Evolutionary conservation across 306 rosid genomes (phyloP).

Genomic region (Rubus idaeus): DNA sequence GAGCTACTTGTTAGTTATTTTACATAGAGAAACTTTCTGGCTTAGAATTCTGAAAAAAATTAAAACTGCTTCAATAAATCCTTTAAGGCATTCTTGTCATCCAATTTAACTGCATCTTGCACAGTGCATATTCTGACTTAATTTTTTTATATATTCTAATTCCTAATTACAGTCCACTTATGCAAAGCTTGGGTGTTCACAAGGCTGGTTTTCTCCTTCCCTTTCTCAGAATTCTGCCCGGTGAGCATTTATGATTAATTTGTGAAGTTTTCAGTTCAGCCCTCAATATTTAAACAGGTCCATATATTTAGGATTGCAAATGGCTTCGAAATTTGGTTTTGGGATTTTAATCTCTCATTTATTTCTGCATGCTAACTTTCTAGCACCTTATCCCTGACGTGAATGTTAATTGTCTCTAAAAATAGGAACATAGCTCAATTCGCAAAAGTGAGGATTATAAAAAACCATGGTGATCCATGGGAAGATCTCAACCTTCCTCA

Average conservation of each 20-base stretch:
- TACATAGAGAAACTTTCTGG: not conserved
- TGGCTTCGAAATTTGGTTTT: not conserved
- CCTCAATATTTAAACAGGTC: not conserved
- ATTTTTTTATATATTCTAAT: not conserved
- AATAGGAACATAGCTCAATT: constrained; percentile 80
- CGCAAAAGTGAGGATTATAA: constrained; percentile 69
- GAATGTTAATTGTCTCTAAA: constrained; percentile 5
- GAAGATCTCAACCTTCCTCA: constrained; percentile 68
- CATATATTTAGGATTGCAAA: not conserved
- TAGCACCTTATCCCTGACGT: constrained; percentile 6
- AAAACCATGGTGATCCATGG: constrained; percentile 51
- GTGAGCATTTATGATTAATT: constrained; percentile 44
- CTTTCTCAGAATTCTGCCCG: constrained; percentile 58
- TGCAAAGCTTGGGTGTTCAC: constrained; percentile 78
- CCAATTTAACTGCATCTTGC: not conserved
- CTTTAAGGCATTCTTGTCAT: not conserved
- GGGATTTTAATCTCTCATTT: not conserved
- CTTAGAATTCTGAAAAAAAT: not conserved
- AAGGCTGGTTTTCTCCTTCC: constrained; percentile 86
- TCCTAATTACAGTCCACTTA: constrained; percentile 62
- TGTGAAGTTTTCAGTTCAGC: not conserved
- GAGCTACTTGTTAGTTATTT: too few relatives aligned
- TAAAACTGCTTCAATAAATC: not conserved
- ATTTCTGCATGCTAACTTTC: not conserved
- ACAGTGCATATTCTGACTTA: not conserved